phyloP scores from a whole-genome alignment of 2,329 filamentous ascomycete genomes.

The Sporothrix euskadiensis region DNA sequence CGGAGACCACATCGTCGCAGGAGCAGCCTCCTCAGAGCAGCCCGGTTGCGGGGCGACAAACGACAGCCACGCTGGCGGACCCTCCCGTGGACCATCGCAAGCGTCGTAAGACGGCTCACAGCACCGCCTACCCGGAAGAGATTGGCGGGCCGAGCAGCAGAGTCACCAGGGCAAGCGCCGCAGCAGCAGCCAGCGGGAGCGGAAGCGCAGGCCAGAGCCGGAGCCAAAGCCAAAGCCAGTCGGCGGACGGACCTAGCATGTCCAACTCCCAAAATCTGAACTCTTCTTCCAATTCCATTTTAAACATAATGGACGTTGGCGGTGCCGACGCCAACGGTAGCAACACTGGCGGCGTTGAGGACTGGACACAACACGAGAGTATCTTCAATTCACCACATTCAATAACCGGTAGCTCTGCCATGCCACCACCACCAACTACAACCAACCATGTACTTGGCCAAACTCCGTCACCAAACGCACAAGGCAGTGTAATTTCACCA shows the following conservation, averaged over 20 bases:
- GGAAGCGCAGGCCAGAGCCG: background rate
- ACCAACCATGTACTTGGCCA: background rate
- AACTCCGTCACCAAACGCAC: slow-evolving; percentile 1
- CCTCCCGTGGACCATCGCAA: background rate
- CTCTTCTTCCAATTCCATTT: background rate
- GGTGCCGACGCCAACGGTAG: background rate
- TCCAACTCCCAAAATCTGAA: background rate
- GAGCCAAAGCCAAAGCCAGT: background rate
- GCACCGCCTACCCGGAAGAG: no score
- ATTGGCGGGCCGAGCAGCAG: background rate
- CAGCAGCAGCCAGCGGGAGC: background rate
- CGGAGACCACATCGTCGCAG: background rate
- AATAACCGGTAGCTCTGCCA: background rate
- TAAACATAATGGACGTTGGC: slow-evolving; percentile 28
- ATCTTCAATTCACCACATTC: background rate
- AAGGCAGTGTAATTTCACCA: background rate
- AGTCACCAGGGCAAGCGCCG: background rate
- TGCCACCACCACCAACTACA: background rate
- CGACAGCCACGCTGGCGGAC: background rate
- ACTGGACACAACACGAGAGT: slow-evolving; percentile 24
- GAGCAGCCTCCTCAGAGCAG: background rate
- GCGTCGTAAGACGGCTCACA: slow-evolving; percentile 16
- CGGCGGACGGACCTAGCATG: background rate
- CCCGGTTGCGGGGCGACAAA: background rate
- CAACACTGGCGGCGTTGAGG: slow-evolving; percentile 5